Evolutionary conservation across 179 eudicot genomes (phyloP).

Genomic region (Spinacia oleracea): DNA sequence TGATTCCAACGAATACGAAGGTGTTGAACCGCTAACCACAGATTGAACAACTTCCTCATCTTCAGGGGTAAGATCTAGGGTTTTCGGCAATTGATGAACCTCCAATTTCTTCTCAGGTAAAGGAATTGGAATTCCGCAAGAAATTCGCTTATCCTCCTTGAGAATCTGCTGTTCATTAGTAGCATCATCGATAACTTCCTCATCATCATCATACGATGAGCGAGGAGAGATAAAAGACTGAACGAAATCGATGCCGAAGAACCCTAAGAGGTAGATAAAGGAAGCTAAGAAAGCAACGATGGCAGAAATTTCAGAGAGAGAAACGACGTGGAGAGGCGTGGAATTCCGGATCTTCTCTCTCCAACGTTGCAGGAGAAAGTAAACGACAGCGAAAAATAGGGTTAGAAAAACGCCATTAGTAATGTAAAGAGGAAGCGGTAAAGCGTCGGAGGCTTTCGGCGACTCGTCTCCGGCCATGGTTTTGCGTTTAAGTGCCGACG

Average conservation of each 20-base stretch:
- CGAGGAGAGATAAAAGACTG: constrained; percentile 39
- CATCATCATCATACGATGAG: constrained; percentile 26
- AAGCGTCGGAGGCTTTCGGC: constrained; percentile 47
- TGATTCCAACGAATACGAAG: constrained; percentile 40
- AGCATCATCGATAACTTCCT: constrained; percentile 19
- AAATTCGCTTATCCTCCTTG: constrained; percentile 18
- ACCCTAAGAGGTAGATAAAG: constrained; percentile 43
- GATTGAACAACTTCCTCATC: constrained; percentile 40
- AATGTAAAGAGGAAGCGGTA: constrained; percentile 39
- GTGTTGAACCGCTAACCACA: constrained; percentile 27
- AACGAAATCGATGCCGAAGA: constrained; percentile 49
- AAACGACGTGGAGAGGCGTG: constrained; percentile 44
- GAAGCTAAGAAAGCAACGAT: constrained; percentile 44
- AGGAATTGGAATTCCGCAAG: constrained; percentile 20
- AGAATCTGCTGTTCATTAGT: constrained; percentile 18
- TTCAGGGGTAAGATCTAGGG: constrained; percentile 29
- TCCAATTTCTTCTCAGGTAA: constrained; percentile 10
- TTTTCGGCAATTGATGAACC: constrained; percentile 2
- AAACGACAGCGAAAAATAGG: constrained; percentile 45
- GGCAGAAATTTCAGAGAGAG: constrained; percentile 44
- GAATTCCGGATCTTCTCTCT: constrained; percentile 50
- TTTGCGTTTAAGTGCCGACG: constrained; percentile 1
- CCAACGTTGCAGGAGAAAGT: constrained; percentile 50
- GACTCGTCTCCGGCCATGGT: constrained; percentile 17
- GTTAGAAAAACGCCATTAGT: constrained; percentile 46